phyloP scores from a whole-genome alignment of 345 rosid species.

The Chamaenerion angustifolium region DNA sequence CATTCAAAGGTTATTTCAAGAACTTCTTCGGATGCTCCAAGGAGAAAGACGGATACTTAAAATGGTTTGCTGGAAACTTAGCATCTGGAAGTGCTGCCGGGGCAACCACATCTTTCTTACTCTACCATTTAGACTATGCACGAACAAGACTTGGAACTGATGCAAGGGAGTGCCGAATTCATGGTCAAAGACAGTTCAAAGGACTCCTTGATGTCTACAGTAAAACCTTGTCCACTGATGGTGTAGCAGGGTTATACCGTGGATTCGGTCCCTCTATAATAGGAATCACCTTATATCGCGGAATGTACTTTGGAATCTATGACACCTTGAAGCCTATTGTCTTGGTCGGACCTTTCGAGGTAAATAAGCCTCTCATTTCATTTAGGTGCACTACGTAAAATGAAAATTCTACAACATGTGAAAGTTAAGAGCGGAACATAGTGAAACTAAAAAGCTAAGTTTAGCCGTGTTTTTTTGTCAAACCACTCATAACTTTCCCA shows the following conservation, averaged over 20 bases:
- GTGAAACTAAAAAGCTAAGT: too few species aligned
- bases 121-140: constrained; percentile 87
- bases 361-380: constrained; percentile 9
- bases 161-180: constrained; percentile 39
- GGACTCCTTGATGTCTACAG: constrained; percentile 75
- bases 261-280: constrained; percentile 87
- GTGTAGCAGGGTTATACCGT: constrained; percentile 60
- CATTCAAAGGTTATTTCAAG: constrained; percentile 91
- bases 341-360: constrained; percentile 82
- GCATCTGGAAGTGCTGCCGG: constrained; percentile 99
- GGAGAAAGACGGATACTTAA: constrained; percentile 75
- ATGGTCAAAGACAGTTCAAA: constrained; percentile 56
- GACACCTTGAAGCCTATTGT: constrained; percentile 78
- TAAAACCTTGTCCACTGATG: constrained; percentile 64
- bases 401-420: too few species aligned
- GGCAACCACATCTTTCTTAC: constrained; percentile 64
- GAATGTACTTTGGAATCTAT: constrained; percentile 90
- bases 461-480: too few species aligned
- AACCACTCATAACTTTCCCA: too few species aligned
- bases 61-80: constrained; percentile 75
- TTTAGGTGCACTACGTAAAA: background rate
- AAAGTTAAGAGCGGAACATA: too few species aligned
- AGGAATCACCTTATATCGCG: constrained; percentile 81
- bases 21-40: constrained; percentile 56
- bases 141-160: constrained; percentile 83